Conservation (phyloP, 768 basidiomycete genomes). For the Clitopilus passeckerianus region DNA sequence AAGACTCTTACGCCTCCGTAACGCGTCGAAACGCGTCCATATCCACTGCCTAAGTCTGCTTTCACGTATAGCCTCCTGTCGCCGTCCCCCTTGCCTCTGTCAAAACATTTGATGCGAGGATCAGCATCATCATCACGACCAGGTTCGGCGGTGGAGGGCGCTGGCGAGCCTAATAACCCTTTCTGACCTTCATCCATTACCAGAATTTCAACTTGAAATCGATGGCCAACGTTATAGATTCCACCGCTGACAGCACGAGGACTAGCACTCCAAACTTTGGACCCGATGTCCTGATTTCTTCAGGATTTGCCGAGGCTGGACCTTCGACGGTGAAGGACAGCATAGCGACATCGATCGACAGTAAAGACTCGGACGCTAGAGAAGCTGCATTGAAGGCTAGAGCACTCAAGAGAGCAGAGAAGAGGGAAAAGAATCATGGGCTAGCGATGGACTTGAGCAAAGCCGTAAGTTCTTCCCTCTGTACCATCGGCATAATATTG, state of each 20-base stretch:
- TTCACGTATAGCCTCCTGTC: no score
- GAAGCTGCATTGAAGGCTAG: constrained; percentile 9
- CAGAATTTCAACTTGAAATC: background rate
- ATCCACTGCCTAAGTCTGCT: no score
- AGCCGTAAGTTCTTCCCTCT: constrained; percentile 6
- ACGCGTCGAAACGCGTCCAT: no score
- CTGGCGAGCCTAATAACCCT: background rate
- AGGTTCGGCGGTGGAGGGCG: background rate
- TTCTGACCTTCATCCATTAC: background rate
- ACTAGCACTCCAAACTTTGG: background rate
- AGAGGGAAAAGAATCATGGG: constrained; percentile 10
- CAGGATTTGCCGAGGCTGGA: background rate
- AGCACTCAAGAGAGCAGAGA: constrained; percentile 11
- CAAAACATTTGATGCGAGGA: background rate
- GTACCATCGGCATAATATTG: background rate
- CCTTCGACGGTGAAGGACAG: background rate
- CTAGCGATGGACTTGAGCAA: constrained; percentile 11
- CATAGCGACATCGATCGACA: background rate
- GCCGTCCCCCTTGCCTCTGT: no score
- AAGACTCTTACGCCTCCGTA: no score
- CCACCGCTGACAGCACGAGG: background rate
- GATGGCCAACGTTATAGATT: background rate
- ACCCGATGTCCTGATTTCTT: background rate
- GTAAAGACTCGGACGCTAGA: background rate
- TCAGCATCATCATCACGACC: background rate